Evolutionary conservation across 2,329 filamentous ascomycete genomes (phyloP).

Genomic region (Pestalotiopsis sp.): DNA sequence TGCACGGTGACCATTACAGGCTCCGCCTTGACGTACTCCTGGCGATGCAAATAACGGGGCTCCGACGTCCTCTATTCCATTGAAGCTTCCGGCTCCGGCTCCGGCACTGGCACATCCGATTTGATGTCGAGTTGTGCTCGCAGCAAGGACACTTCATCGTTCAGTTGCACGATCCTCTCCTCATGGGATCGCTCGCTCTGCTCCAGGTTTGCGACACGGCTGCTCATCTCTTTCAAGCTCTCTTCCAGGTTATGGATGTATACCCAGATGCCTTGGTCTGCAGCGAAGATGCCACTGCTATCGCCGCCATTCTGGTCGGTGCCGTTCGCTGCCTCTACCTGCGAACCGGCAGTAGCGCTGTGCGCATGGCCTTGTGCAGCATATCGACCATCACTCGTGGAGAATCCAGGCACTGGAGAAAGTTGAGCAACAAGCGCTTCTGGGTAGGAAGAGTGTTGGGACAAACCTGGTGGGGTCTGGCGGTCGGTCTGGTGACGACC

Average conservation of each 20-base stretch:
- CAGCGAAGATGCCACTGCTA: conserved; percentile 67
- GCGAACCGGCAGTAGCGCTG: conserved; percentile 24
- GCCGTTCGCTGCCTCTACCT: conserved; percentile 45
- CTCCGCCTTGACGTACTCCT: neutral
- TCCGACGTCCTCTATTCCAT: neutral
- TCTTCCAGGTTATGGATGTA: conserved; percentile 74
- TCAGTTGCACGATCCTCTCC: conserved; percentile 36
- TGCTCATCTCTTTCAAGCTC: conserved; percentile 47
- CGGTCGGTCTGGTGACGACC: conserved; percentile 58
- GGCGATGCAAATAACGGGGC: neutral
- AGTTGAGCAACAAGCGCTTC: conserved; percentile 26
- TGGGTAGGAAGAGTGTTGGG: conserved; percentile 34
- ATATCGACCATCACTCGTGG: conserved; percentile 31
- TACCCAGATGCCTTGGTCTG: conserved; percentile 67
- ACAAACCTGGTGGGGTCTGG: conserved; percentile 55
- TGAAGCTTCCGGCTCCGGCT: conserved; percentile 7
- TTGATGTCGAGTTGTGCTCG: conserved; percentile 32
- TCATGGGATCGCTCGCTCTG: conserved; percentile 38
- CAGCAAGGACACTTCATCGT: conserved; percentile 35
- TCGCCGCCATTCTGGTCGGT: conserved; percentile 54
- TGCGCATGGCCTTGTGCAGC: conserved; percentile 22
- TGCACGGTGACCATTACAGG: neutral
- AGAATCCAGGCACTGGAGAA: conserved; percentile 28
- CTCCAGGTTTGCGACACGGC: conserved; percentile 45
- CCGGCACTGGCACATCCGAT: conserved; percentile 15